phyloP scores from a whole-genome alignment of 306 rosid genomes.

The Inga leiocalycina region DNA sequence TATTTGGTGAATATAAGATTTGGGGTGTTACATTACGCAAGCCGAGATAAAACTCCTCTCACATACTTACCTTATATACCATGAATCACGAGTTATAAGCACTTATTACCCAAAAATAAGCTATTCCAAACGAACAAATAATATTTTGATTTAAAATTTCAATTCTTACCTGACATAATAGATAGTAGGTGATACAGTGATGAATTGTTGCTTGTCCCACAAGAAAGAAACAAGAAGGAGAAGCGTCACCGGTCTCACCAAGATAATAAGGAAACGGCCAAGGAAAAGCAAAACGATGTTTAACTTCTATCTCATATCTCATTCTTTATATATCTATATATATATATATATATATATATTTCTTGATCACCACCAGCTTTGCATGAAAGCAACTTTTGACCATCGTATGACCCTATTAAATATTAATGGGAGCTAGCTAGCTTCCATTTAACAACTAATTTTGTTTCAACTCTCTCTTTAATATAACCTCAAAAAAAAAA shows the following conservation, averaged over 20 bases:
- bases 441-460: not conserved
- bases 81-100: too few relatives aligned
- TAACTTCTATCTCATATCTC: not conserved
- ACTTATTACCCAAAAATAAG: too few relatives aligned
- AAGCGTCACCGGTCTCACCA: not conserved
- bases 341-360: not conserved
- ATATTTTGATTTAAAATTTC: too few relatives aligned
- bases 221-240: not conserved
- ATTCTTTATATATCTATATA: not conserved
- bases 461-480: not conserved
- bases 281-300: not conserved
- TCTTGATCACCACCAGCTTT: not conserved
- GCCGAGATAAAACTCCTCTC: too few relatives aligned
- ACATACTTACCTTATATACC: too few relatives aligned
- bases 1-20: too few relatives aligned
- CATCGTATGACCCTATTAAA: not conserved
- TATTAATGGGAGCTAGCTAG: not conserved
- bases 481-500: not conserved
- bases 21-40: too few relatives aligned
- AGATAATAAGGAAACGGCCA: not conserved
- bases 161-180: too few relatives aligned
- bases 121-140: too few relatives aligned
- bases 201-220: not conserved
- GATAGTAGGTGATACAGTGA: not conserved
- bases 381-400: conserved; percentile 14